These are phyloP conservation scores for Xylaria bambusicola DNA, from an alignment of 495 filamentous ascomycete genomes.

Conservation along the genomic window DNA sequence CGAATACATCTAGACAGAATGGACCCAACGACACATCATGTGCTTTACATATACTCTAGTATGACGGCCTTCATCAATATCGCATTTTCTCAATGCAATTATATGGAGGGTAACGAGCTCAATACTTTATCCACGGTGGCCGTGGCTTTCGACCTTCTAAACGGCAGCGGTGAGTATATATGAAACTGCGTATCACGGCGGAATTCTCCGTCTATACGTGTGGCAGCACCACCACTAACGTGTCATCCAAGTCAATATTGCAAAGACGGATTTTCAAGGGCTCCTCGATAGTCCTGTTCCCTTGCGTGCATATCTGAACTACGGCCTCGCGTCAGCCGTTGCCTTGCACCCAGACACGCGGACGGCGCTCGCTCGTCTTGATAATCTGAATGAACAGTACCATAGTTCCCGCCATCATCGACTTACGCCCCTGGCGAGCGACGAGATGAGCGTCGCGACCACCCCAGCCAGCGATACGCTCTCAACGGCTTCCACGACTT, in stretches of 20 bases:
- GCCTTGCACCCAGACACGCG: slow-evolving; percentile 25
- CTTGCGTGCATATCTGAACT: slow-evolving; percentile 22
- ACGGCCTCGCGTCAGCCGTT: slow-evolving; percentile 22
- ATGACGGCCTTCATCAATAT: slow-evolving; percentile 35
- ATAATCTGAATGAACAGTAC: slow-evolving; percentile 24
- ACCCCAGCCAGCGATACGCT: slow-evolving; percentile 10
- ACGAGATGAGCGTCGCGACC: slow-evolving; percentile 8
- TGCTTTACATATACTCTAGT: slow-evolving; percentile 37
- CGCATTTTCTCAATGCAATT: slow-evolving; percentile 27
- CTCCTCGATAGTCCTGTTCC: slow-evolving; percentile 33
- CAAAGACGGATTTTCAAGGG: slow-evolving; percentile 25
- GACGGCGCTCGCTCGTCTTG: slow-evolving; percentile 26
- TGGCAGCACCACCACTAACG: background rate
- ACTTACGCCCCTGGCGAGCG: slow-evolving; percentile 6
- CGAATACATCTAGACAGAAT: slow-evolving; percentile 30
- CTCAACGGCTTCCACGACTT: slow-evolving; percentile 16
- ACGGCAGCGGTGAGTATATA: slow-evolving; percentile 24
- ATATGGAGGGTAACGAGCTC: slow-evolving; percentile 14
- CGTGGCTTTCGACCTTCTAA: slow-evolving; percentile 35
- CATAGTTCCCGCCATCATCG: slow-evolving; percentile 1
- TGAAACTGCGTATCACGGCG: background rate
- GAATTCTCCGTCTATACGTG: no score
- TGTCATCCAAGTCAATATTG: slow-evolving; percentile 20
- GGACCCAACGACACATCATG: slow-evolving; percentile 28
- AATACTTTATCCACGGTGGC: slow-evolving; percentile 16